phyloP scores from a whole-genome alignment of 2,329 filamentous ascomycete genomes.

The Xylaria multiplex region DNA sequence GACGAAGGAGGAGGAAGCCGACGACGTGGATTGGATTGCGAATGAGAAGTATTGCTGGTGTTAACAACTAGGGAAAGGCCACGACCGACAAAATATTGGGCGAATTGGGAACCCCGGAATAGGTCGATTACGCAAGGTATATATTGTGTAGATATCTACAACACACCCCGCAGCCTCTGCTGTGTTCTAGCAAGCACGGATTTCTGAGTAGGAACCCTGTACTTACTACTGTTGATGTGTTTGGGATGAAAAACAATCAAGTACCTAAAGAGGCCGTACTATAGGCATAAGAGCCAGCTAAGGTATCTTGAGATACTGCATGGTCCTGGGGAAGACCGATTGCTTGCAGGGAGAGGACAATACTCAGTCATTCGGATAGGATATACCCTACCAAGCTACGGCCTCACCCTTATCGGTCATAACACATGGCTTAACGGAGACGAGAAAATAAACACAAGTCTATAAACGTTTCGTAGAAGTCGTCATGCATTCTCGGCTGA shows the following conservation, averaged over 20 bases:
- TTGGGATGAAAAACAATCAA: background rate
- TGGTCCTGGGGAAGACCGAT: background rate
- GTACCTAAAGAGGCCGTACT: background rate
- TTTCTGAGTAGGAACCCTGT: background rate
- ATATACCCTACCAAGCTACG: background rate
- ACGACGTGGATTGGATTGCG: conserved; percentile 74
- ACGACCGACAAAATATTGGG: background rate
- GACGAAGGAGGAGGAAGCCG: conserved; percentile 50
- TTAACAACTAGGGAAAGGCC: conserved; percentile 51
- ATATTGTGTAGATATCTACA: background rate
- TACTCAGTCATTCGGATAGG: background rate
- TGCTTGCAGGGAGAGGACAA: background rate
- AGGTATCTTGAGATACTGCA: background rate
- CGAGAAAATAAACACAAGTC: background rate
- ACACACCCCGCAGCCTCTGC: background rate
- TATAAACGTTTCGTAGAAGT: conserved; percentile 1
- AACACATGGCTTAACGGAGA: background rate
- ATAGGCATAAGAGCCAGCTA: background rate
- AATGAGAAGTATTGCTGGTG: conserved; percentile 86
- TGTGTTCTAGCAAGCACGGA: background rate
- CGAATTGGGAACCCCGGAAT: background rate
- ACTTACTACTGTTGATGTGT: background rate
- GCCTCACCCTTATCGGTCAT: background rate
- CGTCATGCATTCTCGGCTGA: background rate
- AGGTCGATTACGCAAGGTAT: background rate